Base-by-base conservation (phyloP, 768 basidiomycete genomes). In the Trametes coccinea region DNA sequence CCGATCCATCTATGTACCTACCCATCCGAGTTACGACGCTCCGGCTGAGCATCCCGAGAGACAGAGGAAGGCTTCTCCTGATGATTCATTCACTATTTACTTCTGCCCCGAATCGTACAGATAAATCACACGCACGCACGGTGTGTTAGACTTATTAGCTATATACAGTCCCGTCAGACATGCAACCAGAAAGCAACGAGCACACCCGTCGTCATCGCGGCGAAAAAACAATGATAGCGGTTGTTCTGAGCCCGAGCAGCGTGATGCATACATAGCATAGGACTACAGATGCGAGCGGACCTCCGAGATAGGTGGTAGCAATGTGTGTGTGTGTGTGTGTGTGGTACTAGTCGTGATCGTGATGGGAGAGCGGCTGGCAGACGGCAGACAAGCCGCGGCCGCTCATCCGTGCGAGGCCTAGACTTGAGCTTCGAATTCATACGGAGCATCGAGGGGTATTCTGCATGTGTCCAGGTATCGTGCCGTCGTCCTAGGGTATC, bases 81-180 rank as follows among this genome's bases (percentile, higher is more conserved):
- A 0, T 11, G 11, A 37, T 37, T 46, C 17, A 11, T 27, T 17
- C 45, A 17, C 22, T 57, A 37, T 46, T 34, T 10, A 34, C 33
- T 51, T 8, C 49, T 51, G 9, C 47, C 34, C 49, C 47, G 48
- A 44, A 39, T 62, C 44, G 56, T 62, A 62, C 56, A 58, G 45
- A 58, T 63, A 63, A 63, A 58, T 63, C 58, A 63, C 61, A 53
- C 27, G 56, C 47, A 48, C 9, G 22, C 17, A 10, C 13, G 17
- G 9, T n/a, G 22, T 22, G 29, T 48, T 40, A 48, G 22, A 50
- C 56, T 41, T 13, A 31, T 31, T 48, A 53, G 46, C 34, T 58
- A 50, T 58, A 14, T 59, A 63, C 52, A 63, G 34, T 37, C 34
- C 34, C 34, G 11, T 22, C 22, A 0, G 1, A 22, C 22, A 22